These are phyloP conservation scores for Aureobasidium sp. DNA, from an alignment of 2,329 filamentous ascomycete genomes.

Conservation along the genomic window DNA sequence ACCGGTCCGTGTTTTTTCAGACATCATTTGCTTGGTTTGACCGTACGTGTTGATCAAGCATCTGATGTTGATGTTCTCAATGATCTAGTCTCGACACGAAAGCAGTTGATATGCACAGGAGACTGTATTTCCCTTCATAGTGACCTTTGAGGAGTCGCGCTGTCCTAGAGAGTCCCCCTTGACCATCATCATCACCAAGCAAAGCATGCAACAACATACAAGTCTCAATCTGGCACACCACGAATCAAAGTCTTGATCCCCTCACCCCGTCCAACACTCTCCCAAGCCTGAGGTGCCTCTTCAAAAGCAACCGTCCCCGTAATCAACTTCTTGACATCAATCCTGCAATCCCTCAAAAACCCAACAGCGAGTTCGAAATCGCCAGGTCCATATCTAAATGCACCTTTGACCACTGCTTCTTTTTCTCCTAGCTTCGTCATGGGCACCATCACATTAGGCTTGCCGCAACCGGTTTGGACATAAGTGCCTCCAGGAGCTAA, in stretches of 20 bases:
- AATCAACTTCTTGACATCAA: constrained; percentile 72
- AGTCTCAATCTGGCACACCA: constrained; percentile 22
- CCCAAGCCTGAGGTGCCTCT: constrained; percentile 79
- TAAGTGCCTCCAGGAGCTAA: constrained; percentile 45
- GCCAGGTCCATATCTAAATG: constrained; percentile 81
- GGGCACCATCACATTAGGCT: constrained; percentile 78
- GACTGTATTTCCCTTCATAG: too few species aligned
- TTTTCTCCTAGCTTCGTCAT: constrained; percentile 86
- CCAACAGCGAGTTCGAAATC: constrained; percentile 82
- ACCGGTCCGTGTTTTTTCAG: not conserved
- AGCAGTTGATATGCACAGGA: too few species aligned
- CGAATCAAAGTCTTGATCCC: constrained; percentile 59
- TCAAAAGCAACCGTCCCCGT: constrained; percentile 70
- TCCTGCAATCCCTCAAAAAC: constrained; percentile 63
- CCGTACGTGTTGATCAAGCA: not conserved
- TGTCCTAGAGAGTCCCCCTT: not conserved
- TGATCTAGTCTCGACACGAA: not conserved
- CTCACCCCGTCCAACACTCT: constrained; percentile 77
- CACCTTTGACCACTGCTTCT: constrained; percentile 79
- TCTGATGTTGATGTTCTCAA: too few species aligned
- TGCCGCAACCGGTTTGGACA: constrained; percentile 85
- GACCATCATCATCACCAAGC: not conserved
- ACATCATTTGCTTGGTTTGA: not conserved
- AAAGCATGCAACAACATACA: not conserved
- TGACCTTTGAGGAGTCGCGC: too few species aligned